Evolutionary conservation across 345 rosid genomes (phyloP).

Genomic region (Rhodomyrtus tomentosa): DNA sequence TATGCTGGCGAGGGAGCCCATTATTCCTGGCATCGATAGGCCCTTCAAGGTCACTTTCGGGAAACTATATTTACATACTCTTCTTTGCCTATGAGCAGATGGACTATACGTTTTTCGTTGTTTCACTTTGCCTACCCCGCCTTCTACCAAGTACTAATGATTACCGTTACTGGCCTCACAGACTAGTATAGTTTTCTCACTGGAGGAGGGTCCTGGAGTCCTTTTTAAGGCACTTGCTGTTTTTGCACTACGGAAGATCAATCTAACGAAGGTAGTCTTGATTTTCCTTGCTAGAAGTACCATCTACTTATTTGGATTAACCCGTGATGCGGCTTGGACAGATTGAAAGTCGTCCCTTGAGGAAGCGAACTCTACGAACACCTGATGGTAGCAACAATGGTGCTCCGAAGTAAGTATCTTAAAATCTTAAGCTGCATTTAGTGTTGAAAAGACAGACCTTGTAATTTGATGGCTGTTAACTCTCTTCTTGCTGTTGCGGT

Average conservation of each 20-base stretch:
- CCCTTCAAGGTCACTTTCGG: constrained; percentile 66
- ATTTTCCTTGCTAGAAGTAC: neutral
- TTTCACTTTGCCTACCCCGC: neutral
- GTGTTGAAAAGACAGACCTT: neutral
- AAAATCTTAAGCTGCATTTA: neutral
- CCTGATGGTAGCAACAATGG: constrained; percentile 43
- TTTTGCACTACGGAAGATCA: constrained; percentile 81
- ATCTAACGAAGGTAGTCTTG: constrained; percentile 64
- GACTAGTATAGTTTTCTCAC: constrained; percentile 94
- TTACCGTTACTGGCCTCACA: constrained; percentile 11
- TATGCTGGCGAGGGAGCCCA: constrained; percentile 97
- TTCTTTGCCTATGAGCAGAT: neutral
- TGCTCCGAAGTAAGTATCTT: constrained; percentile 31
- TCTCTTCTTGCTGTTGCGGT: neutral
- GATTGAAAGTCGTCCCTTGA: constrained; percentile 96
- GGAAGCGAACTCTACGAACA: constrained; percentile 51
- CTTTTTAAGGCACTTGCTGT: constrained; percentile 99
- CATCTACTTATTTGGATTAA: neutral
- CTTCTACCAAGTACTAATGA: neutral
- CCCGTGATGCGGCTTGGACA: constrained; percentile 11
- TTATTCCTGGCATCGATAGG: constrained; percentile 76
- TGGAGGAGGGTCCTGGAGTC: constrained; percentile 95
- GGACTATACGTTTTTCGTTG: neutral
- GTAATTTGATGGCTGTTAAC: neutral
- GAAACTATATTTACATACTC: neutral